phyloP scores from a whole-genome alignment of 1,284 basidiomycete species.

The Cryptococcus sp. region DNA sequence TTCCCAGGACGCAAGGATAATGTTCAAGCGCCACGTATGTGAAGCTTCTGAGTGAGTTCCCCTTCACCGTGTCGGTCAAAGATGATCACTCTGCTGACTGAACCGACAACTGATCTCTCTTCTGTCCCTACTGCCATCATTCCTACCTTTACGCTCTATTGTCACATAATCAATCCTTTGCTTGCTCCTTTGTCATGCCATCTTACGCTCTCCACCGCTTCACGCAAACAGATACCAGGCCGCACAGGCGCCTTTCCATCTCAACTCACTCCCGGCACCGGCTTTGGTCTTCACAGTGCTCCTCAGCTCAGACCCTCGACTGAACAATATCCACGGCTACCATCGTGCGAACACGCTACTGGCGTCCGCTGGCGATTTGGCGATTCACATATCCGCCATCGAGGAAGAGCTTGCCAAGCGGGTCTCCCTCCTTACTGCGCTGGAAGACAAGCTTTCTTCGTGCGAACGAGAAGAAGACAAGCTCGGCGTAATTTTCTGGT shows the following conservation, averaged over 20 bases:
- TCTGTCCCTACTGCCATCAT: constrained; percentile 4
- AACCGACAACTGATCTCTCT: no score
- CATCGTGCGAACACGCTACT: constrained; percentile 43
- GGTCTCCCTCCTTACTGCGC: constrained; percentile 35
- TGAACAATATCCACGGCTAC: constrained; percentile 43
- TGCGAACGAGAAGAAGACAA: constrained; percentile 31
- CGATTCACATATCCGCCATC: constrained; percentile 26
- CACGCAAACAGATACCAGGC: constrained; percentile 41
- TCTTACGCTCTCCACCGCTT: not conserved
- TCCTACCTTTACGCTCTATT: not conserved
- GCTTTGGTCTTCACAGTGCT: constrained; percentile 50
- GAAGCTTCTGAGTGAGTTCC: constrained; percentile 48
- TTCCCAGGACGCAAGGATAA: constrained; percentile 41
- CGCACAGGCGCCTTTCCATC: constrained; percentile 43
- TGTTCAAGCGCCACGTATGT: constrained; percentile 54
- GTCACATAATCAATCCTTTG: constrained; percentile 1
- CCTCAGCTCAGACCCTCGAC: constrained; percentile 47
- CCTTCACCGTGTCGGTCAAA: no score
- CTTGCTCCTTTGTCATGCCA: not conserved
- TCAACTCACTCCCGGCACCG: constrained; percentile 35
- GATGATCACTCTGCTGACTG: no score
- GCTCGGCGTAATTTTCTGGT: constrained; percentile 42
- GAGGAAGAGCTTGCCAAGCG: constrained; percentile 36
- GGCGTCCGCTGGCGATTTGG: constrained; percentile 27
- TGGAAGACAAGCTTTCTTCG: constrained; percentile 38